A percentile compares a stretch with the other conserved stretches of the same genome.
Evolutionary conservation across 768 basidiomycete species (phyloP).

Genomic region (Boletus bicolor): DNA sequence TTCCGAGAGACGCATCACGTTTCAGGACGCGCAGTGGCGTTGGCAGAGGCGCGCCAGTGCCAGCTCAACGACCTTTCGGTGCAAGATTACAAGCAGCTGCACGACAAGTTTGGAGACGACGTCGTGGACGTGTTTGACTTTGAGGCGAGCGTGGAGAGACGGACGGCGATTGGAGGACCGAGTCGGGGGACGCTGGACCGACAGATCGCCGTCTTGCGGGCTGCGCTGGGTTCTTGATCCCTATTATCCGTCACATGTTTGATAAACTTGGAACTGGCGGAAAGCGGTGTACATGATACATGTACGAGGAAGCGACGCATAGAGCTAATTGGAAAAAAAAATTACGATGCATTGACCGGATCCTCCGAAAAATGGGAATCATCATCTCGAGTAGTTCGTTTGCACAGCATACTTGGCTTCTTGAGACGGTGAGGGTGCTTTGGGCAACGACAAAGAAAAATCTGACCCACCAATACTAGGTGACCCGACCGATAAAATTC

Average conservation of each 20-base stretch:
- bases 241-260: too few relatives aligned
- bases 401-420: too few relatives aligned
- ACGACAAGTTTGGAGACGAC: slow-evolving; percentile 76
- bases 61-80: slow-evolving; percentile 80
- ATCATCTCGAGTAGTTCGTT: too few relatives aligned
- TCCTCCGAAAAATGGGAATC: too few relatives aligned
- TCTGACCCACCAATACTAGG: too few relatives aligned
- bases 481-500: too few relatives aligned
- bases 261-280: not conserved
- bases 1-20: slow-evolving; percentile 99
- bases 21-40: slow-evolving; percentile 92
- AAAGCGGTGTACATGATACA: not conserved
- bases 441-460: too few relatives aligned
- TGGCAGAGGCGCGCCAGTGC: slow-evolving; percentile 80
- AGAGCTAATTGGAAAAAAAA: too few relatives aligned
- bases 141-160: slow-evolving; percentile 90
- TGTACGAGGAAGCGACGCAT: too few relatives aligned
- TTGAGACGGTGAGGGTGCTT: too few relatives aligned
- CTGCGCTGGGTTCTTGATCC: slow-evolving; percentile 38
- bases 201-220: slow-evolving; percentile 77
- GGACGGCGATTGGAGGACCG: slow-evolving; percentile 90
- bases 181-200: slow-evolving; percentile 79
- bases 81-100: slow-evolving; percentile 74
- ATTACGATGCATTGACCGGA: too few relatives aligned
- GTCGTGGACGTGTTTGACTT: slow-evolving; percentile 88